A percentile compares a stretch with the other conserved stretches of the same genome.
phyloP scores from a whole-genome alignment of 2,329 filamentous ascomycete species.

The Sporothrix brasiliensis region DNA sequence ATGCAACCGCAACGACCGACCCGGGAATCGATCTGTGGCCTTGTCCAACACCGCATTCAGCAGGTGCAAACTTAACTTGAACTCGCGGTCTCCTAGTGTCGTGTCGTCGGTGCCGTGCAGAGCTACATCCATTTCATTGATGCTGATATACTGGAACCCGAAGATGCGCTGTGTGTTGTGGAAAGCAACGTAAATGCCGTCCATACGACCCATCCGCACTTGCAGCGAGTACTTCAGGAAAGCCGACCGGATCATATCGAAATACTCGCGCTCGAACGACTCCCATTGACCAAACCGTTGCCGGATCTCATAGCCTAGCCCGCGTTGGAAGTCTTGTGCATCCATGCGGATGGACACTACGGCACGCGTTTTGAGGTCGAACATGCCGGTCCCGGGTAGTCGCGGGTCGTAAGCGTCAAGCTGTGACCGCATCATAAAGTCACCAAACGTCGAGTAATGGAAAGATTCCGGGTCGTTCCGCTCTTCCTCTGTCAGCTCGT shows the following conservation, averaged over 20 bases:
- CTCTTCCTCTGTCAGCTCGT: conserved; percentile 71
- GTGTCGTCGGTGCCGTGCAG: conserved; percentile 76
- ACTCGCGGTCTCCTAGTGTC: conserved; percentile 77
- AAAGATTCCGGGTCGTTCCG: conserved; percentile 74
- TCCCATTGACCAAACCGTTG: conserved; percentile 75
- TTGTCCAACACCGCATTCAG: conserved; percentile 78
- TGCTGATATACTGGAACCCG: conserved; percentile 90
- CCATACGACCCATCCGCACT: conserved; percentile 96
- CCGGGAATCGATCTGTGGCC: conserved; percentile 74
- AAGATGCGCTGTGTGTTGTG: conserved; percentile 96
- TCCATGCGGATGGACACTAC: conserved; percentile 93
- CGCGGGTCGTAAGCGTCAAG: conserved; percentile 86
- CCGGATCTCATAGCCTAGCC: conserved; percentile 85
- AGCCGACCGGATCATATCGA: conserved; percentile 91
- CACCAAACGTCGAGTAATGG: conserved; percentile 82
- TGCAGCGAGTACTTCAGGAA: conserved; percentile 97
- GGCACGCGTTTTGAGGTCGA: conserved; percentile 93
- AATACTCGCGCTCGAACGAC: conserved; percentile 94
- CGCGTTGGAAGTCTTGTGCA: conserved; percentile 68
- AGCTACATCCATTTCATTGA: conserved; percentile 84
- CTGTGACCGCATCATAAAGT: conserved; percentile 94
- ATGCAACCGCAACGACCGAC: conserved; percentile 74
- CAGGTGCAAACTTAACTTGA: conserved; percentile 76
- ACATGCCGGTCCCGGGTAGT: conserved; percentile 88
- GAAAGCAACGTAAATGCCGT: conserved; percentile 95